phyloP scores from a whole-genome alignment of 1,284 basidiomycete genomes.

The Fomitopsis betulina region DNA sequence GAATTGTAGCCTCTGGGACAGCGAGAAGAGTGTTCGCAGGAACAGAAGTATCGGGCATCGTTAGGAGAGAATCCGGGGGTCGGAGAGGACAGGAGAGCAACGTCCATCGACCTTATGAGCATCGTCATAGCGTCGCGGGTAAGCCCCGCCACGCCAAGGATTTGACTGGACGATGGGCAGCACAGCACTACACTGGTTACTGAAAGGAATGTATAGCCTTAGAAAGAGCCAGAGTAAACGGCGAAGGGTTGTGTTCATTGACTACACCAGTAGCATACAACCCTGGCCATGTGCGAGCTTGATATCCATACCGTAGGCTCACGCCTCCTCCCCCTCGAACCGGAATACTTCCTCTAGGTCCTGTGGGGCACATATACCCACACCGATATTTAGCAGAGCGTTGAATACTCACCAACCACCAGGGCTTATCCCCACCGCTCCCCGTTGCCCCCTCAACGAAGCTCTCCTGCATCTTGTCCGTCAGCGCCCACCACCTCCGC shows the following conservation, averaged over 20 bases:
- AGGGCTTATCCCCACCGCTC: constrained; percentile 59
- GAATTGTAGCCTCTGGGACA: constrained; percentile 42
- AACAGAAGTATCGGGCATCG: constrained; percentile 33
- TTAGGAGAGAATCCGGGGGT: not conserved
- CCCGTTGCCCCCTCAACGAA: constrained; percentile 66
- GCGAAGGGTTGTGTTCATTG: not conserved
- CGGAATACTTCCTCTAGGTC: constrained; percentile 69
- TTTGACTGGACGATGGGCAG: not conserved
- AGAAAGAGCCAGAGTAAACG: not conserved
- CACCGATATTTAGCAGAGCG: not conserved
- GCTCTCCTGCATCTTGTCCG: constrained; percentile 77
- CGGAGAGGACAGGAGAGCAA: not conserved
- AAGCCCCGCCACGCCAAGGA: not conserved
- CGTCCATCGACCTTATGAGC: not conserved
- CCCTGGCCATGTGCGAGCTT: not conserved
- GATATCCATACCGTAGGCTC: not conserved
- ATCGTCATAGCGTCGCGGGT: not conserved
- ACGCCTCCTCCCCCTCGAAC: constrained; percentile 44
- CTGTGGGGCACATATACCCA: constrained; percentile 24
- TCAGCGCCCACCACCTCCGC: constrained; percentile 71
- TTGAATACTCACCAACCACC: constrained; percentile 54
- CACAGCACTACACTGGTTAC: not conserved
- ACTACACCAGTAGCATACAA: not conserved
- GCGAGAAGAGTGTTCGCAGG: constrained; percentile 43
- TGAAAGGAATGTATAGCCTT: not conserved